phyloP scores from a whole-genome alignment of 2,329 filamentous ascomycete genomes.

The Diaporthe eres region DNA sequence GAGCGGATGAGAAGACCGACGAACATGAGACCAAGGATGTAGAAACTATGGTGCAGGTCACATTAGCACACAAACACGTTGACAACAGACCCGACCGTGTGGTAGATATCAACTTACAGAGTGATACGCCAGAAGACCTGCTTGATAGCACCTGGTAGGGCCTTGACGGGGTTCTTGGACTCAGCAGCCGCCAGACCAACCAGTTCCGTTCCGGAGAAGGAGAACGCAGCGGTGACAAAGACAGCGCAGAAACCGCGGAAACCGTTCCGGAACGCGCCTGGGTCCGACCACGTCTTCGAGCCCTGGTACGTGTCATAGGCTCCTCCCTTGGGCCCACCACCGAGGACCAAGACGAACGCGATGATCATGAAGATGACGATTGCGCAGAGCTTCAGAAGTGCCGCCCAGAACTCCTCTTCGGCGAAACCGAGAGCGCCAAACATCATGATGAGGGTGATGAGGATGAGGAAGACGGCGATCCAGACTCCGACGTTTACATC shows the following conservation, averaged over 20 bases:
- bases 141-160: slow-evolving; percentile 86
- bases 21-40: slow-evolving; percentile 66
- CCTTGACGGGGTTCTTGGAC: slow-evolving; percentile 77
- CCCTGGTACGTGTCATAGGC: slow-evolving; percentile 63
- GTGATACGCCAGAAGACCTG: slow-evolving; percentile 77
- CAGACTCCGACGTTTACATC: slow-evolving; percentile 64
- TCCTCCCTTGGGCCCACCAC: slow-evolving; percentile 69
- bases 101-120: slow-evolving; percentile 45
- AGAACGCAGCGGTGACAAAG: slow-evolving; percentile 81
- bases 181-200: slow-evolving; percentile 82
- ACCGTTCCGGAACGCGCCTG: slow-evolving; percentile 76
- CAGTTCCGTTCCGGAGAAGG: slow-evolving; percentile 80
- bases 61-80: background rate
- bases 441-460: slow-evolving; percentile 67
- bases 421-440: slow-evolving; percentile 70
- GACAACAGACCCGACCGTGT: too few relatives aligned
- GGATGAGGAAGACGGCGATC: slow-evolving; percentile 68
- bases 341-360: slow-evolving; percentile 69
- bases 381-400: slow-evolving; percentile 69
- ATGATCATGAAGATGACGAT: slow-evolving; percentile 76
- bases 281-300: slow-evolving; percentile 63
- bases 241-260: slow-evolving; percentile 82
- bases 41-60: slow-evolving; percentile 53
- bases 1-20: slow-evolving; percentile 65
- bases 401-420: slow-evolving; percentile 73